Conservation (phyloP, 2,329 filamentous ascomycete species). For the Rutstroemia sp. region DNA sequence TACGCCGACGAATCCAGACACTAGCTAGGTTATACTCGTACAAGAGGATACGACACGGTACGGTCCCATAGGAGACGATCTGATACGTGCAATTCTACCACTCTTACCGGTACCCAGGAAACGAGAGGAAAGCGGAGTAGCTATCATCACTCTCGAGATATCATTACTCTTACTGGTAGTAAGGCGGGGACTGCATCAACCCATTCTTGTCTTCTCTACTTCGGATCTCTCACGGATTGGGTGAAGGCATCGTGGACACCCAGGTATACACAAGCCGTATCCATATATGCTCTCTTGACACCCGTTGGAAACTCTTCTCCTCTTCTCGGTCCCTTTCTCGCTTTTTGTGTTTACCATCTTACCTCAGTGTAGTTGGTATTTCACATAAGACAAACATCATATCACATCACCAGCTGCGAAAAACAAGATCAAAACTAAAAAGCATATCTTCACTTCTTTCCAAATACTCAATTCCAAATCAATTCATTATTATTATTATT, state of each 20-base stretch:
- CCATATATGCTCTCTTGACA: constrained; percentile 2
- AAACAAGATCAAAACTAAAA: no score
- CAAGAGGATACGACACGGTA: neutral
- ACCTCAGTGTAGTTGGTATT: neutral
- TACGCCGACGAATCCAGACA: no score
- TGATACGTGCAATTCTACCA: constrained; percentile 1
- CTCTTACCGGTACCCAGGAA: neutral
- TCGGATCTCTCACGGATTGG: neutral
- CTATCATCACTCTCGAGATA: neutral
- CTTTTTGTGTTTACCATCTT: constrained; percentile 3
- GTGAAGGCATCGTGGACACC: no score
- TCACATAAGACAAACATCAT: neutral
- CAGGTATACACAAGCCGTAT: neutral
- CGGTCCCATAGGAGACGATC: neutral
- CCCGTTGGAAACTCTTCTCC: neutral
- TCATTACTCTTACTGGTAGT: neutral
- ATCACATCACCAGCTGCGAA: no score
- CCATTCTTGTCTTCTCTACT: neutral
- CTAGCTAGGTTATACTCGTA: no score
- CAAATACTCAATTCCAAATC: no score
- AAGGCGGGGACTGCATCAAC: constrained; percentile 3
- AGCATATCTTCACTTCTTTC: no score
- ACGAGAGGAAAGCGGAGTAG: constrained; percentile 1
- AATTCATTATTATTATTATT: no score
- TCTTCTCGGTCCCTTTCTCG: constrained; percentile 1